These are phyloP conservation scores for Cyclotella baltica DNA, from an alignment of 108 stramenopile genomes.

Conservation along the genomic window DNA sequence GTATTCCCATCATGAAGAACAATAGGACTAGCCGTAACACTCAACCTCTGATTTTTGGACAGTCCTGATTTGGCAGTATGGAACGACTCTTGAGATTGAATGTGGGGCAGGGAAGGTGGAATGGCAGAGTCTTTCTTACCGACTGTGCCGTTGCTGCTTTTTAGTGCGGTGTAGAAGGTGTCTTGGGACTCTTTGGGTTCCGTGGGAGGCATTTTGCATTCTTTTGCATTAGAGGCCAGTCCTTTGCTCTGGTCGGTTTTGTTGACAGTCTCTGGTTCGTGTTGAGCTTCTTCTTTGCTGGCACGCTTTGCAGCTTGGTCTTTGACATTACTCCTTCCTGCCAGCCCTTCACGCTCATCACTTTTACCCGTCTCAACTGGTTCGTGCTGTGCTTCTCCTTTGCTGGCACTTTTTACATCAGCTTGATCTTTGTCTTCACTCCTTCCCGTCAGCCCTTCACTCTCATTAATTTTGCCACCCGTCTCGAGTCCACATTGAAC, in stretches of 20 bases:
- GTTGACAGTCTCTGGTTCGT: too few species aligned
- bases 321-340: too few species aligned
- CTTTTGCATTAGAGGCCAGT: too few species aligned
- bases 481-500: not conserved
- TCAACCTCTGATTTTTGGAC: constrained; percentile 3
- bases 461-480: too few species aligned
- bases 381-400: too few species aligned
- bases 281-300: not conserved
- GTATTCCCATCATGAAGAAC: constrained; percentile 40
- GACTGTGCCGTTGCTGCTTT: not conserved
- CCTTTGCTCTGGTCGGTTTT: too few species aligned
- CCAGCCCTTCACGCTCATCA: not conserved
- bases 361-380: not conserved
- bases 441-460: too few species aligned
- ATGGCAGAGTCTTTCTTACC: constrained; percentile 6
- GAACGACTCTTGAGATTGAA: constrained; percentile 24
- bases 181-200: constrained; percentile 6
- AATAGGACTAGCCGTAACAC: constrained; percentile 1
- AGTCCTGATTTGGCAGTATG: constrained; percentile 34
- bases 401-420: too few species aligned
- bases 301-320: not conserved
- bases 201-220: not conserved
- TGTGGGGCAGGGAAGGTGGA: constrained; percentile 1
- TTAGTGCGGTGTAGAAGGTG: not conserved
- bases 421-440: too few species aligned